phyloP scores from a whole-genome alignment of 116 monocot genomes.

The Phalaenopsis hybrid region DNA sequence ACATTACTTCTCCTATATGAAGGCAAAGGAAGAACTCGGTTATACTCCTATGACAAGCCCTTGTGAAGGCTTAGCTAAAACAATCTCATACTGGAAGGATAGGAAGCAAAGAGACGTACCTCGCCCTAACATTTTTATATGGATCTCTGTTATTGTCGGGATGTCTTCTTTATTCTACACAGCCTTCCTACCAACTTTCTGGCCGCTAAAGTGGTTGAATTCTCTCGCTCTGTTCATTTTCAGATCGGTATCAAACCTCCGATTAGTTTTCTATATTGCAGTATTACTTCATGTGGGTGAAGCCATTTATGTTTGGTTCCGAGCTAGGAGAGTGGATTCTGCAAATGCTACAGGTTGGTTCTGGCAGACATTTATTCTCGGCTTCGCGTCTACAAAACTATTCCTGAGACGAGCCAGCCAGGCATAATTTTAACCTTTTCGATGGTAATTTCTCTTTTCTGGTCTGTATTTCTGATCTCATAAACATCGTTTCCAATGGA shows the following conservation, averaged over 20 bases:
- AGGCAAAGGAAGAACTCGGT: constrained; percentile 81
- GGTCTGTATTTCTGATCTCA: not conserved
- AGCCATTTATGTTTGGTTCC: constrained; percentile 69
- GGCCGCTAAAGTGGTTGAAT: constrained; percentile 37
- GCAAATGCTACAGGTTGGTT: constrained; percentile 73
- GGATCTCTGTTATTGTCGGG: constrained; percentile 40
- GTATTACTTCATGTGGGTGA: constrained; percentile 50
- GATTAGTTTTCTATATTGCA: constrained; percentile 38
- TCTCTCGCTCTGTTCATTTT: constrained; percentile 40
- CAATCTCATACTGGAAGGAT: constrained; percentile 80
- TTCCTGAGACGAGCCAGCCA: constrained; percentile 50
- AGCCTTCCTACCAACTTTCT: constrained; percentile 59
- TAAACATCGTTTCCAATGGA: not conserved
- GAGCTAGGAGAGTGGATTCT: constrained; percentile 64
- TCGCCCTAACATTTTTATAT: constrained; percentile 58
- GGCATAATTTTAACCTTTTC: not conserved
- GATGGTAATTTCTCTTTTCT: not conserved
- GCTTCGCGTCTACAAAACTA: constrained; percentile 55
- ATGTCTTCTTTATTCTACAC: constrained; percentile 47
- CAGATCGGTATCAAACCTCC: constrained; percentile 33
- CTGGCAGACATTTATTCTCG: constrained; percentile 73
- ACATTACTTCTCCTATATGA: constrained; percentile 82
- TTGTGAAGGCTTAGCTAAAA: constrained; percentile 57
- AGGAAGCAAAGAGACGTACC: constrained; percentile 60
- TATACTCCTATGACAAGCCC: constrained; percentile 76